Evolutionary conservation across 1,284 basidiomycete genomes (phyloP), one percentile per base, ranked within the genome.

Genomic region (Phlebopus sp.): DNA sequence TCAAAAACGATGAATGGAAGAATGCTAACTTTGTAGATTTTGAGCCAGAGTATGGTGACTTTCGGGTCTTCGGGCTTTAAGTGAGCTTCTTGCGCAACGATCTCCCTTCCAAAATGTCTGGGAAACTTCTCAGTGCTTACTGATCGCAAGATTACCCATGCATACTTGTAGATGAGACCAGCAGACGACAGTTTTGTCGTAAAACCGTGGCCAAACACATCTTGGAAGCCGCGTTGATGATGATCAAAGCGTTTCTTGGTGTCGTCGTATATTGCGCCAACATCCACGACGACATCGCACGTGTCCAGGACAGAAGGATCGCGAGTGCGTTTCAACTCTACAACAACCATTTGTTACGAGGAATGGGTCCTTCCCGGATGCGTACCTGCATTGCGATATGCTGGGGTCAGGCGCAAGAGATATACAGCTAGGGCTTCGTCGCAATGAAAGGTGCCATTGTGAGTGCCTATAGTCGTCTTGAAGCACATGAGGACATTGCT

Each of bases 261-360:
- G 58, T 86, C 81, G 51, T 95, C 91, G 68, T 99, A 99, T 15
- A 90, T 79, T 8, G 91, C 95, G 14, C 97, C 96, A 47, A 99
- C 96, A 66, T 99, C 96, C 31, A 99, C 93, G n/a, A 99, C 92
- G 63, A 99, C 94, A 60, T 94, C 86, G 60, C 93, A 94, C 4
- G 81, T 77, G 54, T 88, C 85, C 46, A 99, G 81, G 42, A 89
- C 68, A 10, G 77, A 79, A 1, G 87, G 83, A 64, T 97, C 92
- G 45, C 96, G 82, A 38, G 82, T 89, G 32, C 93, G 81, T 60
- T 86, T 86, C 37, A 97, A 66, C 55, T 78, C 91, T 58, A 44
- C 44, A 38, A 11, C 36, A 25, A 3, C 19, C 17, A 14, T 65
- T 46, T 11, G 44, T 51, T 44, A 47, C 34, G 23, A 25, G 29